Evolutionary conservation across 305 asterid species (phyloP).

Genomic region (Fraxinus velutina): DNA sequence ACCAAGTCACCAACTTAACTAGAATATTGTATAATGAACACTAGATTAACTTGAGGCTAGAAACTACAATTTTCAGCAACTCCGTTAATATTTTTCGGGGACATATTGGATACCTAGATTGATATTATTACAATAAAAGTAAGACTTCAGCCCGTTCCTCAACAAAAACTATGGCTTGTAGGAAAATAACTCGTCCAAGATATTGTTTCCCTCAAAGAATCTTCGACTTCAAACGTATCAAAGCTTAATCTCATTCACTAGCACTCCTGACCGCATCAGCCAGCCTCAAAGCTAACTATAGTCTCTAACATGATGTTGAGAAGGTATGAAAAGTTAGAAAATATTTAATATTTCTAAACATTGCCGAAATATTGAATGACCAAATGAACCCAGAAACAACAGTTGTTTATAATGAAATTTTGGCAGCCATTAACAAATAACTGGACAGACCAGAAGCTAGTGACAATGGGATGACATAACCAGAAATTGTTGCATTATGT

Average conservation of each 20-base stretch:
- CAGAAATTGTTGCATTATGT: not conserved
- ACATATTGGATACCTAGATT: not conserved
- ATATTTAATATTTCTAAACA: not conserved
- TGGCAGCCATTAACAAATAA: not conserved
- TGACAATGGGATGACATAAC: not conserved
- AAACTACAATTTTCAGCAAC: not conserved
- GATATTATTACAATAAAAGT: not conserved
- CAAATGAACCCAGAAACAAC: not conserved
- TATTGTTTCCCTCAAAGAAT: not conserved
- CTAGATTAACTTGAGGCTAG: not conserved
- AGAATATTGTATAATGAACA: not conserved
- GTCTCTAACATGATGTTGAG: not conserved
- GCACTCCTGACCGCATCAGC: not conserved
- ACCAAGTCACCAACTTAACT: not conserved
- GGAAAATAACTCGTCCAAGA: not conserved
- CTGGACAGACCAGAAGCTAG: not conserved
- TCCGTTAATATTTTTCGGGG: not conserved
- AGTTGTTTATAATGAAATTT: not conserved
- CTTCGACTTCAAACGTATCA: not conserved
- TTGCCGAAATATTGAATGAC: not conserved
- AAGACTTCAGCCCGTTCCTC: not conserved
- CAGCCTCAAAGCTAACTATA: not conserved
- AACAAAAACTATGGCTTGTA: not conserved
- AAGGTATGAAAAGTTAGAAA: not conserved
- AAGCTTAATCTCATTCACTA: not conserved